phyloP scores from a whole-genome alignment of 805 yeast species.

The Alloascoidea africana region DNA sequence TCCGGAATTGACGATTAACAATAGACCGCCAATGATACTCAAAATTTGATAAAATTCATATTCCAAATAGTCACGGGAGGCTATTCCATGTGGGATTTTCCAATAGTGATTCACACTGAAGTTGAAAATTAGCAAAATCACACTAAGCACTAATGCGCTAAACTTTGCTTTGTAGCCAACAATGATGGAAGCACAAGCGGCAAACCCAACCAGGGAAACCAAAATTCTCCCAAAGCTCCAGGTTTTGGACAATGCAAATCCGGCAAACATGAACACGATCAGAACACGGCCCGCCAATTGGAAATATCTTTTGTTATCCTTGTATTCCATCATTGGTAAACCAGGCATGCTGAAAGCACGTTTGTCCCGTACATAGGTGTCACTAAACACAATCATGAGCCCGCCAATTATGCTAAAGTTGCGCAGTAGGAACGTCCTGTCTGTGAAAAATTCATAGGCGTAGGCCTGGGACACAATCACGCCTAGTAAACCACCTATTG shows the following conservation, averaged over 20 bases:
- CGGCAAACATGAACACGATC: conserved; percentile 70
- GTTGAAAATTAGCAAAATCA: conserved; percentile 63
- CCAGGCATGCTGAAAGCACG: conserved; percentile 58
- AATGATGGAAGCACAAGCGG: conserved; percentile 61
- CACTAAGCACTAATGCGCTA: conserved; percentile 54
- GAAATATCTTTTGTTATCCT: conserved; percentile 67
- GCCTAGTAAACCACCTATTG: conserved; percentile 50
- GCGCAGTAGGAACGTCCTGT: conserved; percentile 68
- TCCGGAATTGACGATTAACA: conserved; percentile 86
- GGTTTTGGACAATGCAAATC: conserved; percentile 62
- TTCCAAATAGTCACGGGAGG: conserved; percentile 75
- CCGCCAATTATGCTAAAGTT: conserved; percentile 90
- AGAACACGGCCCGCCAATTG: conserved; percentile 79
- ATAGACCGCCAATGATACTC: conserved; percentile 87
- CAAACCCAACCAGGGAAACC: conserved; percentile 53
- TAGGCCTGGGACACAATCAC: conserved; percentile 80
- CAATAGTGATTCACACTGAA: conserved; percentile 77
- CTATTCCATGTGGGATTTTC: conserved; percentile 53
- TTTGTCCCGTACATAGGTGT: conserved; percentile 67
- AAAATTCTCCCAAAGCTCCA: conserved; percentile 56
- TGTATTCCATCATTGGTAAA: conserved; percentile 52
- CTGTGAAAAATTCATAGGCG: conserved; percentile 76
- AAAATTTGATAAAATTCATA: conserved; percentile 92
- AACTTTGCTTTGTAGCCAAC: conserved; percentile 89
- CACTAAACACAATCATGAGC: conserved; percentile 71